Evolutionary conservation across 306 rosid genomes (phyloP).

Genomic region (Adenanthera pavonina): DNA sequence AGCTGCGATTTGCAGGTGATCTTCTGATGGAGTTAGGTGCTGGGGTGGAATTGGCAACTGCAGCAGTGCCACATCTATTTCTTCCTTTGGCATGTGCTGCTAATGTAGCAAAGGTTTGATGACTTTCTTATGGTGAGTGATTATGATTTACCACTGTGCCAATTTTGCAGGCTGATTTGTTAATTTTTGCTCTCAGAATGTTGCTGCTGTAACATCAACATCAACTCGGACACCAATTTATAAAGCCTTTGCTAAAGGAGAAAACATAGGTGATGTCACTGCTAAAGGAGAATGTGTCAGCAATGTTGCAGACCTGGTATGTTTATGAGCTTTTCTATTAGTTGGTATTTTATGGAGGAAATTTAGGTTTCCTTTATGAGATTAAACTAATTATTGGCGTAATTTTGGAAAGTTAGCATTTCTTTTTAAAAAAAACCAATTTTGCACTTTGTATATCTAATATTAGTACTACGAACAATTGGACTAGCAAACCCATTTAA

Average conservation of each 20-base stretch:
- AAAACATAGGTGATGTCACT: conserved; percentile 99
- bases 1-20: conserved; percentile 95
- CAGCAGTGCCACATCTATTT: conserved; percentile 92
- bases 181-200: conserved; percentile 67
- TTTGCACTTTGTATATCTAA: conserved; percentile 11
- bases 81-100: conserved; percentile 99
- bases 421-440: neutral
- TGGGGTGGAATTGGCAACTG: conserved; percentile 91
- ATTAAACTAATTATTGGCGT: conserved; percentile 21
- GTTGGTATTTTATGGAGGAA: conserved; percentile 2
- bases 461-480: neutral
- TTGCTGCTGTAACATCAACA: conserved; percentile 98
- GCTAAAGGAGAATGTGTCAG: conserved; percentile 99
- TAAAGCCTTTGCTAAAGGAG: conserved; percentile 99
- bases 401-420: conserved; percentile 3
- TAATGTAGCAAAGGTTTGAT: conserved; percentile 81
- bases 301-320: conserved; percentile 95
- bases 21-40: conserved; percentile 98
- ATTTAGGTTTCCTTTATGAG: neutral
- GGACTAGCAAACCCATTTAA: conserved; percentile 2
- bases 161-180: conserved; percentile 39
- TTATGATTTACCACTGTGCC: conserved; percentile 11
- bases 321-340: conserved; percentile 44
- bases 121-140: conserved; percentile 1
- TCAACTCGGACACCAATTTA: conserved; percentile 98